Percentiles rank a stretch among this genome's conserved stretches.
These are phyloP conservation scores for Chrysosphaeria jannelii DNA, from an alignment of 2,329 filamentous ascomycete genomes.

Conservation along the genomic window DNA sequence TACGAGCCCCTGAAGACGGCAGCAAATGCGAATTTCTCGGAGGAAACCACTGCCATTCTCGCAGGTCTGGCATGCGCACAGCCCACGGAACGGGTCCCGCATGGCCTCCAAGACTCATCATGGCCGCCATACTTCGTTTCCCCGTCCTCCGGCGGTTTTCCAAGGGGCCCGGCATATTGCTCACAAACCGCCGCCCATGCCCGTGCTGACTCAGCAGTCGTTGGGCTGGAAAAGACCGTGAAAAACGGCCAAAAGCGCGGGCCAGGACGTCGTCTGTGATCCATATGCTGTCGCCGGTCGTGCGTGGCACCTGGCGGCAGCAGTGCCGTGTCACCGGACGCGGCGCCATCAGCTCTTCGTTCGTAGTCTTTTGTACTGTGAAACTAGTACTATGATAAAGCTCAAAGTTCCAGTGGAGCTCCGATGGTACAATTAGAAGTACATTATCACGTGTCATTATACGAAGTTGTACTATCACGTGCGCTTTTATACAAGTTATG, in stretches of 20 bases:
- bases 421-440: neutral
- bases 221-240: constrained; percentile 3
- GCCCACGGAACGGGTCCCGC: constrained; percentile 5
- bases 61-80: constrained; percentile 18
- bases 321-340: constrained; percentile 4
- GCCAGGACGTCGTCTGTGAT: constrained; percentile 25
- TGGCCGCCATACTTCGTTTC: constrained; percentile 21
- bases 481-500: neutral
- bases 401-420: neutral
- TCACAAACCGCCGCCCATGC: constrained; percentile 7
- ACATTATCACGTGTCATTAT: neutral
- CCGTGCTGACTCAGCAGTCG: neutral
- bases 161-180: constrained; percentile 20
- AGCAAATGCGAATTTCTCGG: constrained; percentile 9
- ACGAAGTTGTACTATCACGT: neutral
- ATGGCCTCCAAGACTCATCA: constrained; percentile 8
- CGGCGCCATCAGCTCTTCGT: no score
- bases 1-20: neutral
- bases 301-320: constrained; percentile 1
- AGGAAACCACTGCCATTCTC: constrained; percentile 20
- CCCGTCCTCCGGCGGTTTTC: constrained; percentile 22
- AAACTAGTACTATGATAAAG: no score
- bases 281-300: constrained; percentile 18
- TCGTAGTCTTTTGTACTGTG: no score
- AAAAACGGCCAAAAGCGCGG: constrained; percentile 17